phyloP scores from a whole-genome alignment of 2,329 filamentous ascomycete genomes.

The Knufia petricola region DNA sequence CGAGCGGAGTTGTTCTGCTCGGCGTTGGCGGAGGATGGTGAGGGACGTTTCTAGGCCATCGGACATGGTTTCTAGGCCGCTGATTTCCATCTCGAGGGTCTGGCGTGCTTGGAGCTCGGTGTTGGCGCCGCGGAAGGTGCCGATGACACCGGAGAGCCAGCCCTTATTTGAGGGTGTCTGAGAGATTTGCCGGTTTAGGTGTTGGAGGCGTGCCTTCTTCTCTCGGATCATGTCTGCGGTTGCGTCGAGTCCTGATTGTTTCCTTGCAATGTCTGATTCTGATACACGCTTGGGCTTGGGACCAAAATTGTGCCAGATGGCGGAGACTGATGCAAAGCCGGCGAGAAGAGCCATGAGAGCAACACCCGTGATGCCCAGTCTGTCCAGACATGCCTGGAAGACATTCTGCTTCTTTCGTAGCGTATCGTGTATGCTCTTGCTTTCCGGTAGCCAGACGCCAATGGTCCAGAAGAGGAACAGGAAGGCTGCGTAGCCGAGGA shows the following conservation, averaged over 20 bases:
- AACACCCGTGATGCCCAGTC: conserved; percentile 77
- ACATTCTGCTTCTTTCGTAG: conserved; percentile 33
- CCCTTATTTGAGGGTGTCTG: conserved; percentile 39
- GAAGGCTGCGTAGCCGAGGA: conserved; percentile 56
- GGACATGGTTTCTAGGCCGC: conserved; percentile 72
- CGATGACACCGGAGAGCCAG: conserved; percentile 64
- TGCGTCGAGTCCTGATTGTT: conserved; percentile 67
- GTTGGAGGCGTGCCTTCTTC: conserved; percentile 59
- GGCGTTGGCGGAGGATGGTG: conserved; percentile 51
- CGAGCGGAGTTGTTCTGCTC: conserved; percentile 55
- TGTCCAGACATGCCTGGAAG: conserved; percentile 47
- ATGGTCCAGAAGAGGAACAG: conserved; percentile 67
- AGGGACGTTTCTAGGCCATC: conserved; percentile 58
- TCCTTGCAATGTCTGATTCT: conserved; percentile 64
- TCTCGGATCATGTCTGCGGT: conserved; percentile 68
- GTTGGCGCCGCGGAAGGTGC: conserved; percentile 51
- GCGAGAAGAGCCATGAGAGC: conserved; percentile 80
- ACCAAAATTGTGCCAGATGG: conserved; percentile 74
- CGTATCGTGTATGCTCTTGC: conserved; percentile 32
- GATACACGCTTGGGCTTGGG: conserved; percentile 56
- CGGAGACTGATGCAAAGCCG: conserved; percentile 79
- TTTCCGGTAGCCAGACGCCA: conserved; percentile 51
- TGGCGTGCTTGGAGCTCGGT: conserved; percentile 44
- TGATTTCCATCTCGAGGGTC: conserved; percentile 61
- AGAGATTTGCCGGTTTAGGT: conserved; percentile 56